Conservation (phyloP, 495 filamentous ascomycete species). For the Apodospora peruviana region DNA sequence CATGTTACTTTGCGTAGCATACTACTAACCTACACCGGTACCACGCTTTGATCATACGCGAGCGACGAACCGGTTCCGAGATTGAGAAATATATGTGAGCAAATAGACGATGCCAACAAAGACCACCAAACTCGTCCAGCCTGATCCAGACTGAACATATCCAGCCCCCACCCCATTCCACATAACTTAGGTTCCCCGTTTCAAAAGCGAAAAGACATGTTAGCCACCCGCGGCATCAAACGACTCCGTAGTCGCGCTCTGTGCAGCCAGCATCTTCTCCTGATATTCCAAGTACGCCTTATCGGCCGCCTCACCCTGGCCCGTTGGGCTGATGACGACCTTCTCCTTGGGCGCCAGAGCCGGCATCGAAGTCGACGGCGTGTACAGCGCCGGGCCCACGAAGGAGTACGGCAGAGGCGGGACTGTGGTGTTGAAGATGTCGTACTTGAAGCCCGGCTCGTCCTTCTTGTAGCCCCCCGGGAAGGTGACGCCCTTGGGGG, state of each 20-base stretch:
- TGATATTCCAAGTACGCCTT: background rate
- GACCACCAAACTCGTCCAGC: too few relatives aligned
- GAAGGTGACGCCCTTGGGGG: slow-evolving; percentile 47
- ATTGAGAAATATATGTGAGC: too few relatives aligned
- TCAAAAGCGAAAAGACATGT: too few relatives aligned
- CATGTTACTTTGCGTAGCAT: too few relatives aligned
- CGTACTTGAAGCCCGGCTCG: background rate
- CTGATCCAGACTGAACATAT: too few relatives aligned
- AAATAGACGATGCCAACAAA: too few relatives aligned
- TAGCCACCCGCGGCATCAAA: background rate
- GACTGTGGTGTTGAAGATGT: background rate
- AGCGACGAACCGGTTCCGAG: too few relatives aligned
- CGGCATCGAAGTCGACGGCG: background rate
- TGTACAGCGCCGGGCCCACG: background rate
- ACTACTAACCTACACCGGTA: too few relatives aligned
- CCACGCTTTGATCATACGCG: too few relatives aligned
- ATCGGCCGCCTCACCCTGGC: background rate
- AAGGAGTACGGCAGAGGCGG: background rate
- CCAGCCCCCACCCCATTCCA: too few relatives aligned
- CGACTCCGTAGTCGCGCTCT: background rate
- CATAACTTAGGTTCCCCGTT: too few relatives aligned
- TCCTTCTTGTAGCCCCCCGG: slow-evolving; percentile 41
- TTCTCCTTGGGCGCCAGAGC: background rate
- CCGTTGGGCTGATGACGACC: background rate
- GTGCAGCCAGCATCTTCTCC: background rate